Base-by-base conservation (phyloP, 495 filamentous ascomycete genomes). In the Penicillium herquei region DNA sequence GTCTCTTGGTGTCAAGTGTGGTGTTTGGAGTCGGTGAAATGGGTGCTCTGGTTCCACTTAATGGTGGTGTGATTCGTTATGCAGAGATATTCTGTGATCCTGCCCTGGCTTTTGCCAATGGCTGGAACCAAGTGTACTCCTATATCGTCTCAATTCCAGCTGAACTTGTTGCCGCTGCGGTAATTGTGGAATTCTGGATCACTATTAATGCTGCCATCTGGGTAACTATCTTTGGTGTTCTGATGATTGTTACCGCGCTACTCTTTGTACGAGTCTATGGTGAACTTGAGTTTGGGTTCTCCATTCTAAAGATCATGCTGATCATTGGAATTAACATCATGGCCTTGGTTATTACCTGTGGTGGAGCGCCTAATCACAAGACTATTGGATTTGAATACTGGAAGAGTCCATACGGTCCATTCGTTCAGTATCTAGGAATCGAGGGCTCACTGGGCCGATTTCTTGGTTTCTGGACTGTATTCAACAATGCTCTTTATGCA, bases 401-500 rank as follows among this genome's bases (percentile, higher is more conserved):
- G 64, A 58, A 57, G 31, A 45, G 39, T 4, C 64, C 64, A 1
- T 60, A 59, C 21, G 64, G 64, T 16, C 64, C 64, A 7, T 54
- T 66, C 11, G 55, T 61, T 13, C 64, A 66, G 37, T 64, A 66
- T 18, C 42, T 67, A 7, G 58, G 50, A 1, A 50, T 62, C 3
- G 30, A 32, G 1, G 64, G 64, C 3, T 55, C 58, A 0, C 51
- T 64, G 8, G 64, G 64, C 2, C 52, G 54, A 13, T 64, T 67
- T 45, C 65, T 84, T 5, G 81, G 81, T 1, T 84, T 80, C 57
- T 83, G 80, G 79, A 69, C 68, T n/a, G 77, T 79, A 13, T 76
- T 84, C 63, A 78, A 69, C 14, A 80, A 76, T 31, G 81, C 80
- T 13, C 77, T 82, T 7, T 85, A 82, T 64, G 74, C 75, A 2